Evolutionary conservation across 176 grass and related monocot species (phyloP), one percentile per base, ranked within the genome.

Genomic region (Eragrostis nindensis): DNA sequence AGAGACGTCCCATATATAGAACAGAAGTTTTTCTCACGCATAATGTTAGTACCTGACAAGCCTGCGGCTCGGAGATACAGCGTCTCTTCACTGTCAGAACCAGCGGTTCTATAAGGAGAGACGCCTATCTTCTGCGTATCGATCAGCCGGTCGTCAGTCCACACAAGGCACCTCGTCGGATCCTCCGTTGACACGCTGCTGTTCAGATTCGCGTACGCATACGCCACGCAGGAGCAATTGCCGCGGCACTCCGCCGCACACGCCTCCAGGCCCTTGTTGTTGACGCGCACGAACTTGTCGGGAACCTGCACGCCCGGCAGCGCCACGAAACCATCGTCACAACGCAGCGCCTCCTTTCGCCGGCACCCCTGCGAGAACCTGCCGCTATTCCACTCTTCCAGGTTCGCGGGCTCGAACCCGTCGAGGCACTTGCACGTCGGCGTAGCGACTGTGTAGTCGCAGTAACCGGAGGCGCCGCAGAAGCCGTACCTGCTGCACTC

Each of bases 401-500:
- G 39, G 75, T 49, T 22, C 38, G 5, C 56, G 0, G 90, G 82
- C 78, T 70, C 61, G 44, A 92, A 92, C 7, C 90, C 86, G 2
- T 85, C 32, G 38, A 92, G 65, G 60, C 90, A 92, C 3, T 27
- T 79, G 68, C 90, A 92, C 13, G 82, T 63, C 26, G 59, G 24
- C 27, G 29, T 7, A 7, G 66, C 10, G 12, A 5, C 25, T 11
- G 77, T 75, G 24, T 1, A 2, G 36, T 88, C 78, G 6, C 90
- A 91, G 71, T 74, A 91, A 14, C 85, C 82, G 13, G 59, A 67
- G 0, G 62, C 62, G 49, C 90, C 90, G 5, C 90, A 92, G 30
- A 21, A 50, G 12, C 73, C 73, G 26, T 74, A 91, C 15, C 21
- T 14, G 21, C 4, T 48, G 60, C 84, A 86, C 9, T 47, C 32